phyloP scores from a whole-genome alignment of 2,329 filamentous ascomycete genomes.

The Mollisiaceae sp. region DNA sequence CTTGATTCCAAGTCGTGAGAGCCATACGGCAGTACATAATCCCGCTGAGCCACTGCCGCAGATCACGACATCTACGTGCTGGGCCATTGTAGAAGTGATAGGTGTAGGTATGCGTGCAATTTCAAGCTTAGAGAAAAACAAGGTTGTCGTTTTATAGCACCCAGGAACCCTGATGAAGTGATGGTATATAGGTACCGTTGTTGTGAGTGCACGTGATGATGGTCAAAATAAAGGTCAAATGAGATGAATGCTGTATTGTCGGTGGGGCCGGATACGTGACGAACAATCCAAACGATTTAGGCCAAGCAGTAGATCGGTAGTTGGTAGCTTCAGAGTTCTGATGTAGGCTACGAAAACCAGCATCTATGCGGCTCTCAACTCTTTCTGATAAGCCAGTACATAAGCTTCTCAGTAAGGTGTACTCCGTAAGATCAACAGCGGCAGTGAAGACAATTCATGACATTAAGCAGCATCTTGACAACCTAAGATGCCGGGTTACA shows the following conservation, averaged over 20 bases:
- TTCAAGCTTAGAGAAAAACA: background rate
- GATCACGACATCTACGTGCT: constrained; percentile 60
- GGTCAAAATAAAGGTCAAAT: background rate
- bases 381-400: background rate
- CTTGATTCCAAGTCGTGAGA: constrained; percentile 59
- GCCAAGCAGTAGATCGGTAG: background rate
- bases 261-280: background rate
- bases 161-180: background rate
- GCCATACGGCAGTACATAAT: constrained; percentile 64
- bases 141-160: background rate
- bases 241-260: background rate
- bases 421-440: background rate
- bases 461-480: background rate
- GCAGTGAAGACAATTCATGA: background rate
- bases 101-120: background rate
- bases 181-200: background rate
- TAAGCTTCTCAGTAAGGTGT: background rate
- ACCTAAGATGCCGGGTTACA: background rate
- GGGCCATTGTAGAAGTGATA: constrained; percentile 24
- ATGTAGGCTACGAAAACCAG: background rate
- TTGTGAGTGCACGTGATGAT: background rate
- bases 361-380: background rate
- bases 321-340: background rate
- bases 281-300: background rate
- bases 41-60: constrained; percentile 66